A percentile compares a stretch with the other conserved stretches of the same genome.
phyloP scores from a whole-genome alignment of 768 basidiomycete species.

The Scleroderma citrinum region DNA sequence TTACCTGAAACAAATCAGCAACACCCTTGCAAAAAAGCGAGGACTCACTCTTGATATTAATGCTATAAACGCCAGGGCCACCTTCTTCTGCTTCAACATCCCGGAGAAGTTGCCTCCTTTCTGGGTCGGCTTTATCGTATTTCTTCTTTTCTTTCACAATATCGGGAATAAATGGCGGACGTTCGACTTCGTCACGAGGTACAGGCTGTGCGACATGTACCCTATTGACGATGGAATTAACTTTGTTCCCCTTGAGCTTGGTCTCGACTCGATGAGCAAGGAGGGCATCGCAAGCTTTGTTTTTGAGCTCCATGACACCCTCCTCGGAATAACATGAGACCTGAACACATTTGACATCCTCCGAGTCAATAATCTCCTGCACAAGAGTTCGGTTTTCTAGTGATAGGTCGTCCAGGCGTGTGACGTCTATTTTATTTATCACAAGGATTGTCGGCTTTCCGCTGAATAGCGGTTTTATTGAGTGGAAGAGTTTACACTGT shows the following conservation, averaged over 20 bases:
- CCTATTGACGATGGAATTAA: slow-evolving; percentile 89
- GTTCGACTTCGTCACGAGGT: slow-evolving; percentile 82
- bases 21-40: neutral
- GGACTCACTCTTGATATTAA: slow-evolving; percentile 76
- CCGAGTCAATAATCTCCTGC: slow-evolving; percentile 75
- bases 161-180: slow-evolving; percentile 88
- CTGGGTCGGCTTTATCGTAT: slow-evolving; percentile 83
- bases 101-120: slow-evolving; percentile 63
- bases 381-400: slow-evolving; percentile 74
- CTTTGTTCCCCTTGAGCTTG: slow-evolving; percentile 91
- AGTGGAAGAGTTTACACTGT: slow-evolving; percentile 97
- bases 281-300: slow-evolving; percentile 90
- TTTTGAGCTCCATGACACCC: slow-evolving; percentile 96
- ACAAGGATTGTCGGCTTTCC: slow-evolving; percentile 93
- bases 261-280: slow-evolving; percentile 91
- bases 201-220: slow-evolving; percentile 94
- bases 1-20: slow-evolving; percentile 54
- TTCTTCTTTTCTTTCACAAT: slow-evolving; percentile 67
- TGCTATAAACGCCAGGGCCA: slow-evolving; percentile 86
- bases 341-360: slow-evolving; percentile 71
- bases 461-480: slow-evolving; percentile 94
- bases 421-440: slow-evolving; percentile 97
- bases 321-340: slow-evolving; percentile 96
- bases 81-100: slow-evolving; percentile 86
- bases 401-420: slow-evolving; percentile 76